Evolutionary conservation across 2,329 filamentous ascomycete species (phyloP), one percentile per base, ranked within the genome.

Genomic region (Plenodomus biglobosus): DNA sequence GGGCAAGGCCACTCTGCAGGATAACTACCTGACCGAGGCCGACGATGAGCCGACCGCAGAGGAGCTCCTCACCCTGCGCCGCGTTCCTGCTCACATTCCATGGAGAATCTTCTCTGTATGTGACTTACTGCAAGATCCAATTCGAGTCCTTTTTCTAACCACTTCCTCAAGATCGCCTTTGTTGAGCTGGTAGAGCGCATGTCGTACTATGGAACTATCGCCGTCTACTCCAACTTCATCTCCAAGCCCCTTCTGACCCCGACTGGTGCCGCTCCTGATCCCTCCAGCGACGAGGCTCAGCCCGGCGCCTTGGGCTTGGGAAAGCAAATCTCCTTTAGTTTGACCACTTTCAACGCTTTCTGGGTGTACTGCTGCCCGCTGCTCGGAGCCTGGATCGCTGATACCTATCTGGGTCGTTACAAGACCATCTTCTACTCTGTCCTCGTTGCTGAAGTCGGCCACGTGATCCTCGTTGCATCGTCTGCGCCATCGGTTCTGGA

Each of bases 351-450:
- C 69, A 81, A 80, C 65, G 73, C 77, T 51, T 81, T 82, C 67
- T 81, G 77, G 76, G 78, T 77, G 47, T 82, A 81, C 64, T 66
- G 81, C 27, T 81, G 80, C n/a, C 82, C 83, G 3, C 79, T 85
- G 30, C 46, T 80, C 19, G 79, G 81, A 65, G 83, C 81, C 40
- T 78, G 82, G 46, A 64, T 85, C 45, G 81, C 83, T 19, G 83
- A 86, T 62, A 78, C 80, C 32, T 83, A 82, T 64, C 72, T 83
- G 15, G 83, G 83, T 45, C 80, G 83, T 57, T 85, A 80, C 69
- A 82, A 80, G 64, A 82, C 83, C 2, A 81, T 85, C 38, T 65
- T 80, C 34, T 64, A 77, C 55, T 83, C 84, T 57, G 78, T 79
- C 50, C 58, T 75, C 39, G 68, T 86, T 51, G 86, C 86, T 71